phyloP scores from a whole-genome alignment of 306 rosid species.

The Cicer yamashitae region DNA sequence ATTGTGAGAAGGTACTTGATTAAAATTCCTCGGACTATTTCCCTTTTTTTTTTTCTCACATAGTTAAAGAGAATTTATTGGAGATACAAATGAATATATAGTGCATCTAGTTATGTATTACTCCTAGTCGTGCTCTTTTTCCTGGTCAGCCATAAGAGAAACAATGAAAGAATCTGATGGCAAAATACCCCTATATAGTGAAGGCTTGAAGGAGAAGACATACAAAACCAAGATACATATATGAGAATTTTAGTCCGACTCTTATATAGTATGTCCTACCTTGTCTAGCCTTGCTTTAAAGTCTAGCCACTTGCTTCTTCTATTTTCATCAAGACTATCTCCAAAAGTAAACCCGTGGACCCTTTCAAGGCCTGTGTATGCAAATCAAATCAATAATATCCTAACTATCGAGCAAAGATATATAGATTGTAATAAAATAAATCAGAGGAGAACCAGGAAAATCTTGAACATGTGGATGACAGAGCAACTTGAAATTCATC shows the following conservation, averaged over 20 bases:
- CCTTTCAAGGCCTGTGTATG: constrained; percentile 76
- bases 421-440: constrained; percentile 3
- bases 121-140: neutral
- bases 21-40: neutral
- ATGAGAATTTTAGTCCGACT: constrained; percentile 10
- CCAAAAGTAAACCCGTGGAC: constrained; percentile 93
- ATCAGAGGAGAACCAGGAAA: constrained; percentile 17
- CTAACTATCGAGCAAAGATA: constrained; percentile 14
- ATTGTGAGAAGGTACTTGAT: constrained; percentile 7
- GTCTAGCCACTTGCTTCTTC: constrained; percentile 75
- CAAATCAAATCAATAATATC: constrained; percentile 35
- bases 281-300: constrained; percentile 68
- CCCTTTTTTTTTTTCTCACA: neutral
- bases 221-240: neutral
- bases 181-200: neutral
- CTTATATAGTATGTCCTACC: constrained; percentile 54
- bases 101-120: neutral
- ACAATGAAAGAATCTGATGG: constrained; percentile 7
- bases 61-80: neutral
- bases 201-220: neutral
- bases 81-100: neutral
- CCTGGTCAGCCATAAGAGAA: neutral
- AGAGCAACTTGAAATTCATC: neutral
- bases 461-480: constrained; percentile 17
- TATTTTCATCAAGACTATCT: constrained; percentile 81